These are phyloP conservation scores for Saccharum spontaneum DNA, from an alignment of 176 grass and related monocot genomes.

Conservation along the genomic window DNA sequence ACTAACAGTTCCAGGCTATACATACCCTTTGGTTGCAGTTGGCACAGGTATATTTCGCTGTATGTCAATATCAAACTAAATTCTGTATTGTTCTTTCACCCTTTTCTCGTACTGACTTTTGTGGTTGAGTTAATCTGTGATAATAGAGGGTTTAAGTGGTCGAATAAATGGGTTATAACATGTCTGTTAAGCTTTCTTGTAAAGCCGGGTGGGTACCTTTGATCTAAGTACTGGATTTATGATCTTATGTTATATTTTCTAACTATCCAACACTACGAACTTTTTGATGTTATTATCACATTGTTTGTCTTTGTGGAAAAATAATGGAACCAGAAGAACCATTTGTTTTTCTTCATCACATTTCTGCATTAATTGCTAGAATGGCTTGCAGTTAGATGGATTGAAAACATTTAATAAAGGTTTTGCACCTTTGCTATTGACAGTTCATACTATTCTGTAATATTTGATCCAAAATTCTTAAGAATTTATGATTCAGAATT, in stretches of 20 bases:
- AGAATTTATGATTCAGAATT: no score
- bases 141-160: no score
- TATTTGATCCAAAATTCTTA: no score
- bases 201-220: no score
- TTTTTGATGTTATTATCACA: neutral
- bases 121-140: no score
- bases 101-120: no score
- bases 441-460: no score
- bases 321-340: neutral
- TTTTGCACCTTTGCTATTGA: no score
- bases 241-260: neutral
- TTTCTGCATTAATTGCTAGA: neutral
- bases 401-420: no score
- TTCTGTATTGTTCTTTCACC: neutral
- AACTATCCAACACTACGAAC: neutral
- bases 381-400: neutral
- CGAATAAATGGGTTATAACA: no score
- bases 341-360: neutral
- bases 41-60: conserved; percentile 61
- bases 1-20: conserved; percentile 53
- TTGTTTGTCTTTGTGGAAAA: neutral
- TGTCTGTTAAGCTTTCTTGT: no score
- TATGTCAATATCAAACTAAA: neutral
- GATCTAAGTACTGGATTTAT: neutral
- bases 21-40: conserved; percentile 52